Evolutionary conservation across 306 rosid species (phyloP), one percentile per base, ranked within the genome.

Genomic region (Oemleria cerasiformis): DNA sequence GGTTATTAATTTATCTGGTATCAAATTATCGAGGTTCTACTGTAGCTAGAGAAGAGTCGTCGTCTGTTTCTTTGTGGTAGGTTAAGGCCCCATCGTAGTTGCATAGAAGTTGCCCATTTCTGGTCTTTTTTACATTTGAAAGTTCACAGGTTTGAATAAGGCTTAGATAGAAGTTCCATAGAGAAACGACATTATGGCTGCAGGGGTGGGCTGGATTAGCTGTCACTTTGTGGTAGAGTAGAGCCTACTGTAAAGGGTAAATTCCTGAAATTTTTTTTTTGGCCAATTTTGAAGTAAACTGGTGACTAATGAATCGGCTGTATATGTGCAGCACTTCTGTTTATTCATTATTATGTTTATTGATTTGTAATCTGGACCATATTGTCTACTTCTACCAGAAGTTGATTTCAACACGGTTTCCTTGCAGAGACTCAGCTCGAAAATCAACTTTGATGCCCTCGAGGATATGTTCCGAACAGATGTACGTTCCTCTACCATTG

Each of bases 361-460:
- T 0, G 38, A 56, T 13, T 58, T 58, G 63, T 58, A 58, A 30
- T 30, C 36, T 30, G 36, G 41, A 30, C 19, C 63, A 58, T 15
- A 30, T 13, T 58, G 63, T 53, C 39, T 20, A 40, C 14, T 30
- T 40, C 7, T 69, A 20, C 38, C 51, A 13, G 63, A 6, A 19
- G 10, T 20, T 69, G 16, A 54, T 54, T 43, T n/a, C 49, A 68
- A 68, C 49, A 68, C 40, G 63, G 39, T 69, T 19, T 53, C 48
- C 21, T 23, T 54, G 73, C 63, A 69, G 73, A 54, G 63, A 69
- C 63, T 68, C 17, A 68, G 72, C 72, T 51, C 72, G 51, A 69
- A 69, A 69, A 54, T 69, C 16, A 69, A 69, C 50, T 54, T 69
- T 4, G 50, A 40, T 3, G 50, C 58, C 41, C 38, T 69, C 10